phyloP scores from a whole-genome alignment of 164 flowering plant species.

The Sextonia rubra region DNA sequence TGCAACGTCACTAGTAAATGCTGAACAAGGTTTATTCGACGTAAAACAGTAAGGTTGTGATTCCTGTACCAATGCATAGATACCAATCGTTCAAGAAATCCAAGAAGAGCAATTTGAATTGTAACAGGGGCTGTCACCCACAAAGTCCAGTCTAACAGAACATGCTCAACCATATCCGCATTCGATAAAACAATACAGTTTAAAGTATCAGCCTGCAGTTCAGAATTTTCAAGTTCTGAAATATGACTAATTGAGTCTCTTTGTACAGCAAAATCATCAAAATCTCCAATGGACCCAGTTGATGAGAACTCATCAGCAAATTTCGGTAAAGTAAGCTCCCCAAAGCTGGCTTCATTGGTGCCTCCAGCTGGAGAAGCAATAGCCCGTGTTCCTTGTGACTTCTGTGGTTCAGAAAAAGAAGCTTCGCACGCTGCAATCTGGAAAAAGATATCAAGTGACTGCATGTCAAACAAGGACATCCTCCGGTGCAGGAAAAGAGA shows the following conservation, averaged over 20 bases:
- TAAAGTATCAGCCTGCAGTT: slow-evolving; percentile 63
- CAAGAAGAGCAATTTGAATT: slow-evolving; percentile 83
- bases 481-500: slow-evolving; percentile 82
- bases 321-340: slow-evolving; percentile 60
- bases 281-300: slow-evolving; percentile 78
- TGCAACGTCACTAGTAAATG: slow-evolving; percentile 92
- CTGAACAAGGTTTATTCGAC: slow-evolving; percentile 91
- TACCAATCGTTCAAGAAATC: slow-evolving; percentile 93
- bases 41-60: slow-evolving; percentile 90
- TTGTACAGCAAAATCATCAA: slow-evolving; percentile 82
- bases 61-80: slow-evolving; percentile 99
- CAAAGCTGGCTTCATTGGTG: slow-evolving; percentile 50
- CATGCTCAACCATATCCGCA: slow-evolving; percentile 99
- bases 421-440: slow-evolving; percentile 99
- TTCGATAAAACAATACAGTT: slow-evolving; percentile 94
- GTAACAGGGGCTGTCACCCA: slow-evolving; percentile 91
- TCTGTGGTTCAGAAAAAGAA: slow-evolving; percentile 88
- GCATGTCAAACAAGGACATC: slow-evolving; percentile 93
- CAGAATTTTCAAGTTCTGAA: slow-evolving; percentile 85
- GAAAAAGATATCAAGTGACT: slow-evolving; percentile 89
- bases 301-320: slow-evolving; percentile 82
- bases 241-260: slow-evolving; percentile 90
- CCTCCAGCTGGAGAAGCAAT: slow-evolving; percentile 40
- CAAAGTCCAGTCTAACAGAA: slow-evolving; percentile 95
- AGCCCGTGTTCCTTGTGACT: slow-evolving; percentile 30